phyloP scores from a whole-genome alignment of 1,284 basidiomycete species.

The Pholiota adiposa region DNA sequence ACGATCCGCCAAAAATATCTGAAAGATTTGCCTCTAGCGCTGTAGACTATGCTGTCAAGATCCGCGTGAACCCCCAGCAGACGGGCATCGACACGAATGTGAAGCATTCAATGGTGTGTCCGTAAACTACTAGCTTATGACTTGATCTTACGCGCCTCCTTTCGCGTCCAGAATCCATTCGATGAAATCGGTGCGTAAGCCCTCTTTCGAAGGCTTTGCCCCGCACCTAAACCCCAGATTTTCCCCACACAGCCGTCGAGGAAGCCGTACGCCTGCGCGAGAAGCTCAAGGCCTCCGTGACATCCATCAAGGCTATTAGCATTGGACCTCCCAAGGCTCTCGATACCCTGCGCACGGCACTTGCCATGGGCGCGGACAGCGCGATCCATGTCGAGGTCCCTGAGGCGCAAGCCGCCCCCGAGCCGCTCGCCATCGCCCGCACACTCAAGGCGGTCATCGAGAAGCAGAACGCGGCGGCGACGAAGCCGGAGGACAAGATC shows the following conservation, averaged over 20 bases:
- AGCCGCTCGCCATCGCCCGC: constrained; percentile 89
- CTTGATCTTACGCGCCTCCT: neutral
- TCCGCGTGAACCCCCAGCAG: constrained; percentile 90
- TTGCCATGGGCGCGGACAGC: constrained; percentile 97
- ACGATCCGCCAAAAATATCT: neutral
- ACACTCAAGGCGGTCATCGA: constrained; percentile 81
- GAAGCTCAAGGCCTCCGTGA: constrained; percentile 74
- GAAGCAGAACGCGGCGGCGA: constrained; percentile 54
- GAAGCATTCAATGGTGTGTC: constrained; percentile 95
- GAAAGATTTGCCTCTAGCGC: constrained; percentile 48
- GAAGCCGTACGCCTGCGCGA: constrained; percentile 95
- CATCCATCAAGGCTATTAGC: constrained; percentile 89
- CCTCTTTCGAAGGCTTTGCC: neutral
- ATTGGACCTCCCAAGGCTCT: constrained; percentile 91
- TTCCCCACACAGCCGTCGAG: constrained; percentile 78
- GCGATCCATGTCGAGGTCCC: constrained; percentile 90
- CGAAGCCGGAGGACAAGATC: constrained; percentile 43
- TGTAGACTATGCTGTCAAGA: constrained; percentile 89
- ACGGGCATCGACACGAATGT: constrained; percentile 94
- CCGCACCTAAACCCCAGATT: neutral
- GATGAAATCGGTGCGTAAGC: constrained; percentile 87
- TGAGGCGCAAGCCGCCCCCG: constrained; percentile 73
- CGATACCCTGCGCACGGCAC: constrained; percentile 93
- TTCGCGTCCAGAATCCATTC: constrained; percentile 80
- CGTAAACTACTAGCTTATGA: neutral